Base-by-base conservation (phyloP, 257 asterid species). In the Ilex aquifolium region DNA sequence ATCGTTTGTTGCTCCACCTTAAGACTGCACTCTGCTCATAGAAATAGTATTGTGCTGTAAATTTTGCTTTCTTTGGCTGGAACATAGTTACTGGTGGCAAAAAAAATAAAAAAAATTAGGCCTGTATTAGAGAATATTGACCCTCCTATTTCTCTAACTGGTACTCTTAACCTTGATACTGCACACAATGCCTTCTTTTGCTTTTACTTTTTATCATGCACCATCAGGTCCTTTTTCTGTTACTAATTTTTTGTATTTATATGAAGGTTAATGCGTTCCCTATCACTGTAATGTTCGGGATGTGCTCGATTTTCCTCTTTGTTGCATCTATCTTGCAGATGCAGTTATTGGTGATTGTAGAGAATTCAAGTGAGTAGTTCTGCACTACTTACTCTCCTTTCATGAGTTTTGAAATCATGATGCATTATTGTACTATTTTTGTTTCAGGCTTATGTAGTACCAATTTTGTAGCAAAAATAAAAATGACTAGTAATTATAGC, bases 291-390 rank as follows among this genome's bases (percentile, higher is more conserved):
- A 91, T 91, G 98, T 88, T 91, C 21, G 95, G 98, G 32, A 91
- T 91, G 98, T 91, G 96, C 88, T 88, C 98, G 51, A 85, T 91
- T 77, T 91, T 91, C 85, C 95, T 91, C 62, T 86, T 91, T 44
- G 77, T 88, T 67, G 96, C 98, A 56, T 87, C 95, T 70, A 76
- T 91, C 67, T 79, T 88, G 62, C 98, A 91, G 74, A 82, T 90
- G 62, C 88, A 96, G 69, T 96, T 88, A 56, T 59, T 77, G 27
- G 82, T 75, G 15, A 85, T 91, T 3, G 80, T 88, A 40, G 98
- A 91, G 7, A 91, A 88, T 79, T 82, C 95, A 77, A 86, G 98
- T 88, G 52, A 8, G 11, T 14, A 53, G n/a, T 14, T 10, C 15
- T 46, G 14, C 3, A 10, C 52, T 46, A n/a, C n/a, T n/a, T n/a